Evolutionary conservation across 2,329 filamentous ascomycete genomes (phyloP), one percentile per base, ranked within the genome.

Genomic region (Diaporthe sp.): DNA sequence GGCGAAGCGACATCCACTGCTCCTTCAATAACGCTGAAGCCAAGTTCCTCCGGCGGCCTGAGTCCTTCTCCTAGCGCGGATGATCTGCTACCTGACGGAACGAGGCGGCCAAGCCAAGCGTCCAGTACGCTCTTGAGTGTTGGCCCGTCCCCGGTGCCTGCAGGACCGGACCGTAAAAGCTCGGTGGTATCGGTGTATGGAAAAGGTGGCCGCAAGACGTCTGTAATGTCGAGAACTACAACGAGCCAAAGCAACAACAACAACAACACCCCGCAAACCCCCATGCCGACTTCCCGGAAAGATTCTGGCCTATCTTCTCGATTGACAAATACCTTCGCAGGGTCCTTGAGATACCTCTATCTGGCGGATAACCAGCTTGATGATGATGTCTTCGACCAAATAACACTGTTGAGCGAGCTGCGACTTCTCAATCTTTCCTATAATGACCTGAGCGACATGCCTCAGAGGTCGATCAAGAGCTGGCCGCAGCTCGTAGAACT

Each of bases 331-430:
- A 99, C 97, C 0, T 98, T 99, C 87, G 94, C 95, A 12, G 93
- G 92, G 9, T 97, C 95, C 8, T 86, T 99, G 77, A 90, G 93
- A 70, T 94, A 97, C 81, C 86, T 99, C 0, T 96, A 95, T 80
- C 88, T 99, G 76, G 97, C 97, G 10, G 97, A 99, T 82, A 99
- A 99, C 82, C 92, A 96, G 76, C 90, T 99, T 34, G 94, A 97
- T 74, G 97, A 98, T 80, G 96, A 98, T 80, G 94, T 98, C 0
- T 98, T 98, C 82, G 95, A 98, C 78, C 94, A 98, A 83, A 89
- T 99, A 60, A 94, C 92, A 0, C 87, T 96, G 4, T 89, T 98
- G 5, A 89, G 92, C 3, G 97, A 98, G 84, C 86, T 99, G 71
- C 92, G 96, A 31, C 91, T 98, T 34, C 90, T 99, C 75, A 99